These are phyloP conservation scores for Linum tenue DNA, from an alignment of 345 rosid genomes.

Conservation along the genomic window DNA sequence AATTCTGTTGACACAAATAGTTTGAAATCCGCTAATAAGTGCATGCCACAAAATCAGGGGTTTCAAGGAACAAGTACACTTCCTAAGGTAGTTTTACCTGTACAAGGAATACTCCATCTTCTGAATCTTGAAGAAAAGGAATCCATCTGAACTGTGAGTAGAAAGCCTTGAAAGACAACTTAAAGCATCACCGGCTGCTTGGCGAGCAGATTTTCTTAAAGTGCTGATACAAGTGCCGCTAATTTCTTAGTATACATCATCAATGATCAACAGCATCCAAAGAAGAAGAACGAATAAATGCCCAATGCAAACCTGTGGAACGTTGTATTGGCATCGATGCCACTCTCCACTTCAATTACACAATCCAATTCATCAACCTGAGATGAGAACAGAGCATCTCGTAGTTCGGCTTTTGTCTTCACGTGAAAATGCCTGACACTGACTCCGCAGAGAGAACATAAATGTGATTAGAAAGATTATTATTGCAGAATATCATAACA, in stretches of 20 bases:
- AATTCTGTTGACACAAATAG: slow-evolving; percentile 39
- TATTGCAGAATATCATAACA: neutral
- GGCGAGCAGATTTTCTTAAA: slow-evolving; percentile 47
- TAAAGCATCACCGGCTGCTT: slow-evolving; percentile 48
- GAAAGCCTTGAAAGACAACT: slow-evolving; percentile 34
- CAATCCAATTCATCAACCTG: slow-evolving; percentile 41
- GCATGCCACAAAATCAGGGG: neutral
- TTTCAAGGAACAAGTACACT: neutral
- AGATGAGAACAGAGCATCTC: slow-evolving; percentile 48
- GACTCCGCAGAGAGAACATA: slow-evolving; percentile 17
- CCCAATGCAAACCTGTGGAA: slow-evolving; percentile 53
- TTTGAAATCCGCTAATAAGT: slow-evolving; percentile 10
- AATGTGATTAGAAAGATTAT: slow-evolving; percentile 1
- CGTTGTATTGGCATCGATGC: slow-evolving; percentile 53
- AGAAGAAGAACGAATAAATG: neutral
- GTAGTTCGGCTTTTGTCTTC: slow-evolving; percentile 62
- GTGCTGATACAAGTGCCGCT: slow-evolving; percentile 35
- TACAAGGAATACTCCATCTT: slow-evolving; percentile 57
- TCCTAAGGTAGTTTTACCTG: slow-evolving; percentile 36
- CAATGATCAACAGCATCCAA: slow-evolving; percentile 1
- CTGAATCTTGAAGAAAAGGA: slow-evolving; percentile 32
- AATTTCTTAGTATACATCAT: slow-evolving; percentile 27
- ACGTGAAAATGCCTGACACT: slow-evolving; percentile 65
- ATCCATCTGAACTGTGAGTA: slow-evolving; percentile 22
- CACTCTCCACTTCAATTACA: slow-evolving; percentile 79